Evolutionary conservation across 345 rosid species (phyloP).

Genomic region (Schrenkiella parvula): DNA sequence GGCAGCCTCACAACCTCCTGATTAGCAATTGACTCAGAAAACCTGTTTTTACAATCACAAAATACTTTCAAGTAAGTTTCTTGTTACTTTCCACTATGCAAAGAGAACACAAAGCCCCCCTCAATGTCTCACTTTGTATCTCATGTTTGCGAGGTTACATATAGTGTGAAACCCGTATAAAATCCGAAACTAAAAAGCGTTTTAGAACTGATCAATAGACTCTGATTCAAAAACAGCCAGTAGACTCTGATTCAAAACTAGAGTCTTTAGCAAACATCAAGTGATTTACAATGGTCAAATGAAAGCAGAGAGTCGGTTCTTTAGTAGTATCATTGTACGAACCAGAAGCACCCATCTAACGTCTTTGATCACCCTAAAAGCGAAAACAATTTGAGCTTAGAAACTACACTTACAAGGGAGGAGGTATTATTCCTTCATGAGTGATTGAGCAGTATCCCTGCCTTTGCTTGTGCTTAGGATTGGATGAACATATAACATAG

Average conservation of each 20-base stretch:
- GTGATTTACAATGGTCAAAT: not conserved
- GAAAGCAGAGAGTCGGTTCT: not conserved
- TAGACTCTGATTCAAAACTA: too few species aligned
- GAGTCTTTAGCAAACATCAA: not conserved
- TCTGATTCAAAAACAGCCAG: not conserved
- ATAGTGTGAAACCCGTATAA: too few species aligned
- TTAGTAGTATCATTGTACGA: not conserved
- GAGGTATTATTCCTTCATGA: slow-evolving; percentile 36
- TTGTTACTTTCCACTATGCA: not conserved
- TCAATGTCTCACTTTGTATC: not conserved
- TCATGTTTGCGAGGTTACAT: not conserved
- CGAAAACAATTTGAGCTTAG: not conserved
- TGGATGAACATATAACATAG: slow-evolving; percentile 59
- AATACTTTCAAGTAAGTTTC: not conserved
- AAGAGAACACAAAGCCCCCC: not conserved
- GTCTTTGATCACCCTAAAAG: not conserved
- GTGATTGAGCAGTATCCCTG: slow-evolving; percentile 66
- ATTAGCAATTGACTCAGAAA: slow-evolving; percentile 37
- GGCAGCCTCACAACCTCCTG: slow-evolving; percentile 34
- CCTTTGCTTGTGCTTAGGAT: slow-evolving; percentile 92
- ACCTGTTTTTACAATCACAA: slow-evolving; percentile 33
- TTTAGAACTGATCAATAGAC: too few species aligned
- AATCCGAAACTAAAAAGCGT: too few species aligned
- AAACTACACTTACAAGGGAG: slow-evolving; percentile 36
- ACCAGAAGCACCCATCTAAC: not conserved